These are phyloP conservation scores for Pleurozium schreberi DNA, from an alignment of 225 moss, liverwort and hornwort genomes.

Conservation along the genomic window DNA sequence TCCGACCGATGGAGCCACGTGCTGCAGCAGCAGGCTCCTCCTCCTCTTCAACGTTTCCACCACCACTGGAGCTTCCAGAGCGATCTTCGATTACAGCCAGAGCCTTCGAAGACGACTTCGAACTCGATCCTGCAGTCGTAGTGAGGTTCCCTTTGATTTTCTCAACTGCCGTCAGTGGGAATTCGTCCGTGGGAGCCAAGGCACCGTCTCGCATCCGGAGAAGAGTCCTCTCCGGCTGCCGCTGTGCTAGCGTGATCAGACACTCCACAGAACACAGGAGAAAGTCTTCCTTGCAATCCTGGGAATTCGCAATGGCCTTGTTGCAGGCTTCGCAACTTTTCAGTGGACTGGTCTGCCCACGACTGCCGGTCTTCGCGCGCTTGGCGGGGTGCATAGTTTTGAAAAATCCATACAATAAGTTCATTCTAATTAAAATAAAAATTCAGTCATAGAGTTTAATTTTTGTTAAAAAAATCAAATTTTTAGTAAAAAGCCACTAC, in stretches of 20 bases:
- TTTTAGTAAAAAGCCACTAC: too few species aligned
- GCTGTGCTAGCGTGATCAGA: not conserved
- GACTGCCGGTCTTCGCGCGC: not conserved
- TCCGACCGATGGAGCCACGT: too few species aligned
- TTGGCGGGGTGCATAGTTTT: too few species aligned
- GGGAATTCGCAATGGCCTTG: not conserved
- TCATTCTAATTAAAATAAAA: too few species aligned
- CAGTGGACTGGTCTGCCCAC: not conserved
- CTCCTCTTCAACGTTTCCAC: not conserved
- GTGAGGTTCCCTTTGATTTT: not conserved
- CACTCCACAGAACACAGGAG: not conserved
- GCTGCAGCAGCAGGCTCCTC: too few species aligned
- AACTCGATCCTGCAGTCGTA: not conserved
- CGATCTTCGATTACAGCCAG: too few species aligned
- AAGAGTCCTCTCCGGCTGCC: not conserved
- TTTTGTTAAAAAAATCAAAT: too few species aligned
- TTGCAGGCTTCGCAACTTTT: not conserved
- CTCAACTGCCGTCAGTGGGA: not conserved
- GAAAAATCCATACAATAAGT: too few species aligned
- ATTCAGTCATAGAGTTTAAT: too few species aligned
- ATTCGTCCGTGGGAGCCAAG: not conserved
- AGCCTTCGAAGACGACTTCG: too few species aligned
- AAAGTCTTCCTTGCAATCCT: not conserved
- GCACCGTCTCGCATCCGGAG: not conserved
- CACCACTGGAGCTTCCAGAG: not conserved